A percentile compares a stretch with the other conserved stretches of the same genome.
Conservation (phyloP, 1,284 basidiomycete species). For the Malassezia yamatoensis region DNA sequence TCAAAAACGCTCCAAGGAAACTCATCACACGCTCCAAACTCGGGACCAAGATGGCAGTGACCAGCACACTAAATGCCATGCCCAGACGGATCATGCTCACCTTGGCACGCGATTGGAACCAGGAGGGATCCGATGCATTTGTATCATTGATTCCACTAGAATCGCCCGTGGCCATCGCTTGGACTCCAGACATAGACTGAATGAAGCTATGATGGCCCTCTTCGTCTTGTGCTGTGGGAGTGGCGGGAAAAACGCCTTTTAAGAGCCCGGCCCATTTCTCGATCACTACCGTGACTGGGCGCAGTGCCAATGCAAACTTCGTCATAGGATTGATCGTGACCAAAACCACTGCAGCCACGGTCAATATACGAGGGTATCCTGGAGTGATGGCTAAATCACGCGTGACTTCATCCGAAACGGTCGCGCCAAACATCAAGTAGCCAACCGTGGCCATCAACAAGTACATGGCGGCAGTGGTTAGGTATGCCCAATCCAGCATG, state of each 20-base stretch:
- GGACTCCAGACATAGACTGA: conserved; percentile 18
- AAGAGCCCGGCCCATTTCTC: conserved; percentile 19
- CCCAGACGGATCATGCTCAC: conserved; percentile 19
- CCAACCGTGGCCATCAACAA: conserved; percentile 71
- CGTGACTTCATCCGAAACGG: conserved; percentile 66
- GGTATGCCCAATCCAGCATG: conserved; percentile 79
- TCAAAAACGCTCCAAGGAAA: conserved; percentile 72
- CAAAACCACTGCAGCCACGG: conserved; percentile 73
- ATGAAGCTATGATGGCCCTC: conserved; percentile 12
- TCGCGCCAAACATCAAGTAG: conserved; percentile 61
- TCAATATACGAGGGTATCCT: conserved; percentile 65
- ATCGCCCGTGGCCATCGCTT: not conserved
- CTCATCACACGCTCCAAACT: conserved; percentile 82
- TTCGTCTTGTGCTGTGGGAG: not conserved
- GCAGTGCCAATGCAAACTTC: conserved; percentile 74
- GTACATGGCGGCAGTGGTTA: conserved; percentile 69
- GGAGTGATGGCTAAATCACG: conserved; percentile 66
- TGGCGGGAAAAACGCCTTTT: not conserved
- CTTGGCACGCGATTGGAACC: not conserved
- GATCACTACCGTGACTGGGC: conserved; percentile 54
- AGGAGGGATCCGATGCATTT: not conserved
- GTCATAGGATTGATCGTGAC: conserved; percentile 65
- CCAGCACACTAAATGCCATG: conserved; percentile 28
- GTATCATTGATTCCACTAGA: not conserved
- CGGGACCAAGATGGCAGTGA: conserved; percentile 55